phyloP scores from a whole-genome alignment of 306 rosid genomes.

The Medicago truncatula region MtrunA17r5.0-ANR NC_053042.1:4335501-4336000 shows the following conservation, averaged over 20 bases:
- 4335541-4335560: too few species aligned
- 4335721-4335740: slow-evolving; percentile 84
- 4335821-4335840: slow-evolving; percentile 69
- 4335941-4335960: neutral
- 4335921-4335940: neutral
- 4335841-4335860: slow-evolving; percentile 23
- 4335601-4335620: slow-evolving; percentile 26
- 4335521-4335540: too few species aligned
- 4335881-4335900: neutral
- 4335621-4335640: slow-evolving; percentile 29
- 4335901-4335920: slow-evolving; percentile 13
- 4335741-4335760: slow-evolving; percentile 98
- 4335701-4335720: slow-evolving; percentile 95
- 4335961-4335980: neutral
- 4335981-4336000: neutral
- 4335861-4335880: slow-evolving; percentile 27
- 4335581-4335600: slow-evolving; percentile 30
- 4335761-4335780: slow-evolving; percentile 99
- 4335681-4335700: slow-evolving; percentile 46
- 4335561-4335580: neutral
- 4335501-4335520: neutral
- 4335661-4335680: slow-evolving; percentile 43
- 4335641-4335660: slow-evolving; percentile 31
- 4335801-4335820: slow-evolving; percentile 99
- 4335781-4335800: slow-evolving; percentile 99